Evolutionary conservation across 352 stramenopile species (phyloP), one percentile per base, ranked within the genome.

Genomic region (Elongisporangium anandrum): DNA sequence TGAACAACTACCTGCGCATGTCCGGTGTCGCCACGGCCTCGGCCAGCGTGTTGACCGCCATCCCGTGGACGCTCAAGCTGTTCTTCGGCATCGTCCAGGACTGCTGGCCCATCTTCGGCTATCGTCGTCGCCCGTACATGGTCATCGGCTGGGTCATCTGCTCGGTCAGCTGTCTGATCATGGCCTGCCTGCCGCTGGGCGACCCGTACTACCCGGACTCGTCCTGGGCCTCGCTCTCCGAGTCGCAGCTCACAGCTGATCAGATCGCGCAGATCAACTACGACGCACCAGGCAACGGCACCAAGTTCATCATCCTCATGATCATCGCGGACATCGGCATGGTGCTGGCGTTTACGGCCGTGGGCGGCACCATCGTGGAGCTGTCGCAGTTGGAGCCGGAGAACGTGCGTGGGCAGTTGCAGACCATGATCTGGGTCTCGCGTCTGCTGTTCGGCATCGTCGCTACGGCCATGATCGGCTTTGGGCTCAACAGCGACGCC

Each of bases 311-410:
- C 20, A 54, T 81, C 19, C 61, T 81, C 51, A 76, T 92, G 64
- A 75, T 87, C 13, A 52, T 87, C 26, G 80, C 82, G 9, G 85
- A 82, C 38, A 52, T 86, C 13, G 78, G 79, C 23, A 88, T 79
- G 24, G 75, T 90, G 22, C 72, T 87, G 54, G 70, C 77, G 6
- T 80, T 85, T 64, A 76, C 80, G 1, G 76, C 73, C 26, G 71
- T 68, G 16, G 78, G 90, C 60, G 79, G 77, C 0, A 60, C 79
- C 41, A 63, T 77, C 10, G 74, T 86, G 10, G 66, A 77, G 16
- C 38, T 79, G 4, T 62, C 72, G n/a, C 72, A 81, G 23, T 60
- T 52, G 10, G 73, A 85, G 50, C 55, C 65, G 5, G 56, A 67
- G 9, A 65, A 62, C 17, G 49, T 59, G 6, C 68, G 72, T 0